Conservation (phyloP, 495 filamentous ascomycete genomes). For the Thermothielavioides terrestris region DNA sequence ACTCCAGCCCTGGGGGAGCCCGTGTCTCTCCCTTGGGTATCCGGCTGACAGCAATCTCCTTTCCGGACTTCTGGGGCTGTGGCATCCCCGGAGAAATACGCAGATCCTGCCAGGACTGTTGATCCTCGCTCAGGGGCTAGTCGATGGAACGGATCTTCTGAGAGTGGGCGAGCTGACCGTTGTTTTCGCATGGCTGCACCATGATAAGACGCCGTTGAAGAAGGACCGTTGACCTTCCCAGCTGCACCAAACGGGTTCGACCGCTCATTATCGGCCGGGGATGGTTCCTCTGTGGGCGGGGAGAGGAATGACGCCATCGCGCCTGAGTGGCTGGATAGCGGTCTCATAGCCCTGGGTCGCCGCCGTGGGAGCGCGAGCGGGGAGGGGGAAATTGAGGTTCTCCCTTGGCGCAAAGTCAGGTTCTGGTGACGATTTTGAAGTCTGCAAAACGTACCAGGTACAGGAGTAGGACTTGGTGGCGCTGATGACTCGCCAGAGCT, state of each 20-base stretch:
- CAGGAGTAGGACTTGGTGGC: constrained; percentile 24
- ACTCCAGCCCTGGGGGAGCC: background rate
- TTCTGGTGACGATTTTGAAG: background rate
- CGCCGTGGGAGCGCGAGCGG: constrained; percentile 17
- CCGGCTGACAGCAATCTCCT: background rate
- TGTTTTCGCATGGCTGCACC: background rate
- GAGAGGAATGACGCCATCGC: constrained; percentile 21
- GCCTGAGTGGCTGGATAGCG: constrained; percentile 6
- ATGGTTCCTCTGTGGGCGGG: constrained; percentile 26
- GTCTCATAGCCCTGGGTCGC: constrained; percentile 17
- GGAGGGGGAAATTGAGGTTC: background rate
- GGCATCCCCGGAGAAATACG: background rate
- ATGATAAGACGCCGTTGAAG: background rate
- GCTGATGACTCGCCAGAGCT: constrained; percentile 16
- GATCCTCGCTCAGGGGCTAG: background rate
- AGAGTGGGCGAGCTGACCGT: background rate
- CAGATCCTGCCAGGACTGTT: background rate
- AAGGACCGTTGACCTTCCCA: background rate
- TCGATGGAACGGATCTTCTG: background rate
- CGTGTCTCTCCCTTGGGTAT: background rate
- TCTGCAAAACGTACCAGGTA: constrained; percentile 11
- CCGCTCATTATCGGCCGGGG: background rate
- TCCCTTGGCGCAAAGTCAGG: constrained; percentile 10
- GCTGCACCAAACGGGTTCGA: background rate
- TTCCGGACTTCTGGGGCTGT: background rate